These are phyloP conservation scores for Acephala macrosclerotiorum DNA, from an alignment of 2,329 filamentous ascomycete genomes.

Conservation along the genomic window DNA sequence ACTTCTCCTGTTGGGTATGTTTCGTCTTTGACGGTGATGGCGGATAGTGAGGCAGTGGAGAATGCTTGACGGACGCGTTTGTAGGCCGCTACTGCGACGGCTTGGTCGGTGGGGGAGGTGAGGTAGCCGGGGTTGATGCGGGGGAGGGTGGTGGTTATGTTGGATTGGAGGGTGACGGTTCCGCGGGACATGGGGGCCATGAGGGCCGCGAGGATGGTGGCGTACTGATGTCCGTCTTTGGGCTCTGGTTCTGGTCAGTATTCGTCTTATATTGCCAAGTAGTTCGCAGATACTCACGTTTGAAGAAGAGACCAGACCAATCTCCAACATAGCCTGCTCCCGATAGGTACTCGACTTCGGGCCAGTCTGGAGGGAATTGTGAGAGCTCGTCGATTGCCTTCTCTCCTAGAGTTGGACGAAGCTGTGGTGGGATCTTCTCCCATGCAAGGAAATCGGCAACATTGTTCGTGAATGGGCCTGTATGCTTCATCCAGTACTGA, in stretches of 20 bases:
- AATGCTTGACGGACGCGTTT: conserved; percentile 49
- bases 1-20: conserved; percentile 31
- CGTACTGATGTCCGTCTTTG: conserved; percentile 8
- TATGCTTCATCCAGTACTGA: conserved; percentile 5
- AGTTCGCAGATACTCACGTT: neutral
- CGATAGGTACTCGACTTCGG: conserved; percentile 30
- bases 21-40: conserved; percentile 31
- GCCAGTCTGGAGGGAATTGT: conserved; percentile 32
- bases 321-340: conserved; percentile 22
- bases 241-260: neutral
- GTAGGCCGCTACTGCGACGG: conserved; percentile 52
- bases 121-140: conserved; percentile 55
- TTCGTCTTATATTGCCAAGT: neutral
- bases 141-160: conserved; percentile 47
- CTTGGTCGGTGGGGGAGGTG: conserved; percentile 50
- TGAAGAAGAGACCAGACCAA: conserved; percentile 12
- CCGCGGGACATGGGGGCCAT: conserved; percentile 53
- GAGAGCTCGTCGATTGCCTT: conserved; percentile 16
- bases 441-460: conserved; percentile 31
- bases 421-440: conserved; percentile 28
- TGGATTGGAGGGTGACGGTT: conserved; percentile 50
- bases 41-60: conserved; percentile 25
- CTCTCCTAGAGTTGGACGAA: neutral
- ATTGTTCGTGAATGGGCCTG: conserved; percentile 24
- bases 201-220: conserved; percentile 40